Conservation (phyloP, 352 stramenopile genomes). For the Phytophthora lateralis region DNA sequence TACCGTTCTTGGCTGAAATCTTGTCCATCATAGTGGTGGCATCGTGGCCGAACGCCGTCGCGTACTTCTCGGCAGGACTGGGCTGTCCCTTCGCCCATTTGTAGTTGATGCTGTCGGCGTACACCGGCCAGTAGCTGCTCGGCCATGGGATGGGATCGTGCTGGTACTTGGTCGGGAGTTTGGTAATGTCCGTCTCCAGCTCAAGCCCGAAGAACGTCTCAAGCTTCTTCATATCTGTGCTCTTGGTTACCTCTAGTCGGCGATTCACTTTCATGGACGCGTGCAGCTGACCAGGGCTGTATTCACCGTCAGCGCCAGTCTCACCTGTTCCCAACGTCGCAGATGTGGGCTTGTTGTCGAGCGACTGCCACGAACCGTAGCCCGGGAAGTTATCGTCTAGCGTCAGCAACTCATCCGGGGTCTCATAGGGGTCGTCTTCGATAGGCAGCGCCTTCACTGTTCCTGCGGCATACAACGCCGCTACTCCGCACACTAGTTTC, state of each 20-base stretch:
- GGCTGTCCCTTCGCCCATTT: constrained; percentile 41
- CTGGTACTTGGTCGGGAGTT: constrained; percentile 49
- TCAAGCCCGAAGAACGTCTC: constrained; percentile 52
- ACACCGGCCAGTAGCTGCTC: constrained; percentile 73
- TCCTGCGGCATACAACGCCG: constrained; percentile 19
- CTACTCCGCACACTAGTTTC: constrained; percentile 31
- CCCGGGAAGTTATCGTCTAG: constrained; percentile 43
- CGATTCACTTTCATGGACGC: constrained; percentile 9
- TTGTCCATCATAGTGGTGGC: constrained; percentile 42
- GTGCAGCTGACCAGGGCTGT: constrained; percentile 21
- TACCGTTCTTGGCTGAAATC: constrained; percentile 52
- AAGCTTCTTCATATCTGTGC: constrained; percentile 52
- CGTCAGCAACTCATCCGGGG: constrained; percentile 29
- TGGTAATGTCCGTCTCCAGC: constrained; percentile 57
- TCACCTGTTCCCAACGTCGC: constrained; percentile 26
- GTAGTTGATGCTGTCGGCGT: constrained; percentile 70
- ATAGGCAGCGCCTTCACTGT: constrained; percentile 28
- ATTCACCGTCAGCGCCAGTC: constrained; percentile 5
- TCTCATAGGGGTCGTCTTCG: constrained; percentile 29
- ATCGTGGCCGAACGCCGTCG: constrained; percentile 52
- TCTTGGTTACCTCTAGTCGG: constrained; percentile 47
- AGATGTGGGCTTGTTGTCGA: constrained; percentile 17
- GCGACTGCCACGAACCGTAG: constrained; percentile 23
- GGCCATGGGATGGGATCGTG: constrained; percentile 63
- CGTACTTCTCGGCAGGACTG: constrained; percentile 62